Percentiles rank a stretch among this genome's conserved stretches.
Conservation (phyloP, 1,284 basidiomycete species). For the Laetiporus sulphureus region DNA sequence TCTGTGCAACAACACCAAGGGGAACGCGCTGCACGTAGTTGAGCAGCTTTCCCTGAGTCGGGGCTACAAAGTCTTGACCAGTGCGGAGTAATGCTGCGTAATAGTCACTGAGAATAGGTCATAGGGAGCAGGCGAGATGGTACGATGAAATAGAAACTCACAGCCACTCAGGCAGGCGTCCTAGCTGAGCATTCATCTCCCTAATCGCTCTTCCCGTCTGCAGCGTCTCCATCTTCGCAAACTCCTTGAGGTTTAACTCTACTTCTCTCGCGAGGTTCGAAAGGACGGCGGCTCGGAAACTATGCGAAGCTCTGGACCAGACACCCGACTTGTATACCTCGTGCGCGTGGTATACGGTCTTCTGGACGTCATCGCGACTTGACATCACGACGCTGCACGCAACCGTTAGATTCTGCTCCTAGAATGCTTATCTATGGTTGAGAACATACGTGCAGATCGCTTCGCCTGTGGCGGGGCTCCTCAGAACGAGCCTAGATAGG, state of each 20-base stretch:
- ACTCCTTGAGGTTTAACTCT: slow-evolving; percentile 44
- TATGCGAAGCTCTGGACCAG: slow-evolving; percentile 58
- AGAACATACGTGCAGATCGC: slow-evolving; percentile 48
- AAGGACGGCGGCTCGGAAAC: slow-evolving; percentile 59
- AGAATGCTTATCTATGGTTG: too few relatives aligned
- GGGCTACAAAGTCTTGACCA: slow-evolving; percentile 62
- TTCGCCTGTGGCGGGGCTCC: slow-evolving; percentile 63
- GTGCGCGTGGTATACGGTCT: slow-evolving; percentile 50
- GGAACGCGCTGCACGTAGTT: slow-evolving; percentile 77
- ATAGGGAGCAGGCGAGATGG: background rate
- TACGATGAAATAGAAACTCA: slow-evolving; percentile 34
- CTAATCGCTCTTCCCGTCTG: slow-evolving; percentile 74
- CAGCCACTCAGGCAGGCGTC: slow-evolving; percentile 77
- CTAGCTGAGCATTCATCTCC: slow-evolving; percentile 73
- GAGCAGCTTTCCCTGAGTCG: slow-evolving; percentile 69
- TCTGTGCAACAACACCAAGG: slow-evolving; percentile 78
- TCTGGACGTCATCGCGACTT: slow-evolving; percentile 40
- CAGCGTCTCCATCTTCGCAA: slow-evolving; percentile 63
- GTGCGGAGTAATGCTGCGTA: slow-evolving; percentile 70
- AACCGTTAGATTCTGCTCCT: too few relatives aligned
- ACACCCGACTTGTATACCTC: slow-evolving; percentile 52
- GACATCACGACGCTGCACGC: slow-evolving; percentile 35
- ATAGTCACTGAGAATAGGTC: slow-evolving; percentile 49
- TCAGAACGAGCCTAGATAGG: slow-evolving; percentile 53
- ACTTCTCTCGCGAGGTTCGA: slow-evolving; percentile 57